Conservation (phyloP, 2,329 filamentous ascomycete species). For the Trichoderma semiorbis region DNA sequence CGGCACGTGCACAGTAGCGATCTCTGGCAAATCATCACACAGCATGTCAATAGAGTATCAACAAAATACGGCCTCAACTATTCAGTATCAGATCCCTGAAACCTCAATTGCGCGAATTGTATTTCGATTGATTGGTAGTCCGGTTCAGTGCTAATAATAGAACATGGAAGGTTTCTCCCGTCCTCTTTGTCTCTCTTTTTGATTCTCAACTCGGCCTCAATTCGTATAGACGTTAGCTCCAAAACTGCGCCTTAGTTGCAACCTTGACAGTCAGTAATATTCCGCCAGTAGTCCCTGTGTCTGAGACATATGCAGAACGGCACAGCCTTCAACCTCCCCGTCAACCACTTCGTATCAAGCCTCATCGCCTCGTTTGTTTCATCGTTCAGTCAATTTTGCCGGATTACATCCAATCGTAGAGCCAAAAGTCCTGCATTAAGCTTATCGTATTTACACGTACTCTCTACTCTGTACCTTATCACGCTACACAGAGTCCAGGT, state of each 20-base stretch:
- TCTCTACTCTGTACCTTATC: not conserved
- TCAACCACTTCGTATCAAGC: not conserved
- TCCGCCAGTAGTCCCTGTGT: not conserved
- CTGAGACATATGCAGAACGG: not conserved
- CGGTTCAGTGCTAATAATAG: not conserved
- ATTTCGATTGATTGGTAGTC: not conserved
- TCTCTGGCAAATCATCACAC: not conserved
- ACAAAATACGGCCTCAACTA: not conserved
- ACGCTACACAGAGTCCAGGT: not conserved
- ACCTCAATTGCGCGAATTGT: not conserved
- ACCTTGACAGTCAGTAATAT: not conserved
- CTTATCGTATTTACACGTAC: not conserved
- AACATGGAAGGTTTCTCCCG: not conserved
- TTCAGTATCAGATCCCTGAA: not conserved
- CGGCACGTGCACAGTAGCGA: constrained; percentile 4
- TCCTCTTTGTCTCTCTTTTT: not conserved
- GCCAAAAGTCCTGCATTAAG: not conserved
- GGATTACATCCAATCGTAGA: not conserved
- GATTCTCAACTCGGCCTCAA: not conserved
- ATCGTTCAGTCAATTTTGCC: not conserved
- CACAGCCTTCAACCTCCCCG: not conserved
- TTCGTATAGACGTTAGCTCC: not conserved
- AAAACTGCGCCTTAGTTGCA: not conserved
- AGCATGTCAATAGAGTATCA: not conserved
- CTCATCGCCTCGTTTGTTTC: not conserved